Conservation (phyloP, 257 asterid genomes). For the Verbascum thapsus region DNA sequence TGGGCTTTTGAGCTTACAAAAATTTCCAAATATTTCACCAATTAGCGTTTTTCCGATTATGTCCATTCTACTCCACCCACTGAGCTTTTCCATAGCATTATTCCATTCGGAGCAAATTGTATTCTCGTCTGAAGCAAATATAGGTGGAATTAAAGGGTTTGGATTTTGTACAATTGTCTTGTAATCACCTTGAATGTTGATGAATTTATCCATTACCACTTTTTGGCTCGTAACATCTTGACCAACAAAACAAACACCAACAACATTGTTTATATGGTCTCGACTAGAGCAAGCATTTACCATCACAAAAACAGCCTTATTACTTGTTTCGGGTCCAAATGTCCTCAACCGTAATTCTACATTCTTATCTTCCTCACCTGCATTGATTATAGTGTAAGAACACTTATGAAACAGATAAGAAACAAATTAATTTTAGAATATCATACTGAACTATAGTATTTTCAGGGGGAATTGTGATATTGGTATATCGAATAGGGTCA, state of each 20-base stretch:
- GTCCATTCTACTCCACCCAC: conserved; percentile 79
- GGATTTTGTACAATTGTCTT: conserved; percentile 89
- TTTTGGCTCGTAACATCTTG: conserved; percentile 91
- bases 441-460: conserved; percentile 8
- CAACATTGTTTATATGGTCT: conserved; percentile 66
- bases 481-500: too few species aligned
- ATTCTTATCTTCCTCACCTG: conserved; percentile 85
- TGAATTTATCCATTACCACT: conserved; percentile 86
- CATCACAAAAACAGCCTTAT: conserved; percentile 64
- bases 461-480: neutral
- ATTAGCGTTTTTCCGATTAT: conserved; percentile 73
- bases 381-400: conserved; percentile 24
- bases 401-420: neutral
- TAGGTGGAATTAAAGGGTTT: conserved; percentile 85
- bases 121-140: conserved; percentile 88
- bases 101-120: conserved; percentile 95
- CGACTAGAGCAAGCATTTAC: conserved; percentile 95
- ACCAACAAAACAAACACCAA: conserved; percentile 91
- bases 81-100: conserved; percentile 85
- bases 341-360: conserved; percentile 73
- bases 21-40: conserved; percentile 82
- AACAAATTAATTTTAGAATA: conserved; percentile 4
- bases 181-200: conserved; percentile 86
- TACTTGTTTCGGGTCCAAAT: conserved; percentile 49
- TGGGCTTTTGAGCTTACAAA: conserved; percentile 68